Evolutionary conservation across 805 yeast species (phyloP), one percentile per base, ranked within the genome.

Genomic region (Sugiyamaella boreocaroliniensis): DNA sequence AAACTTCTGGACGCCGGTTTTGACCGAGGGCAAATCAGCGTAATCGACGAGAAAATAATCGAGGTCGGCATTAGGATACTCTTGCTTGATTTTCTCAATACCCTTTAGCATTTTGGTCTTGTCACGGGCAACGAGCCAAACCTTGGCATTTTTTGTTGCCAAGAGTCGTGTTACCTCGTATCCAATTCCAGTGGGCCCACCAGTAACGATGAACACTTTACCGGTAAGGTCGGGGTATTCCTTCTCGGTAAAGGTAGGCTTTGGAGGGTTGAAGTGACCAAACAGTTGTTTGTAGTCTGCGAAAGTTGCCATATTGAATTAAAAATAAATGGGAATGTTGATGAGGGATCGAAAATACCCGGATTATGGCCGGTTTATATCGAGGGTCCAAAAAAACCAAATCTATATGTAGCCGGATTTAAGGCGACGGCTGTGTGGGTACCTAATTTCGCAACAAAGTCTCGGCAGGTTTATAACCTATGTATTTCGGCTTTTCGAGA

Each of bases 21-120:
- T 69, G 51, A 77, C 64, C 1, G 76, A 67, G 4, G 68, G 52
- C 52, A 79, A 63, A 58, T 79, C 82, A 37, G 64, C 64, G 52
- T 53, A 57, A 46, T 49, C 68, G 40, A 54, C 52, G 2, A 43
- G 61, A 46, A 53, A 52, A 12, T 49, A 51, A 16, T 49, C 52
- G 22, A 57, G 56, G 16, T 51, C 34, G 10, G 61, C 60, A 46
- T 44, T 49, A 29, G 64, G 59, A 11, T 64, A 48, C 43, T 64
- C 64, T 2, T 53, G 53, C 42, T 58, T 54, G 42, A 75, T 50
- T 15, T 56, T 58, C 8, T 58, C 62, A 18, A 69, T 63, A 14
- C 68, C 69, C 0, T 45, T 56, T 1, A 59, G 58, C 2, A 74
- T 63, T 55, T 71, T 73, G 15, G 56, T 62, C 45, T 59, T 55